Conservation (phyloP, 257 asterid genomes). For the Eustoma russellianum region DNA sequence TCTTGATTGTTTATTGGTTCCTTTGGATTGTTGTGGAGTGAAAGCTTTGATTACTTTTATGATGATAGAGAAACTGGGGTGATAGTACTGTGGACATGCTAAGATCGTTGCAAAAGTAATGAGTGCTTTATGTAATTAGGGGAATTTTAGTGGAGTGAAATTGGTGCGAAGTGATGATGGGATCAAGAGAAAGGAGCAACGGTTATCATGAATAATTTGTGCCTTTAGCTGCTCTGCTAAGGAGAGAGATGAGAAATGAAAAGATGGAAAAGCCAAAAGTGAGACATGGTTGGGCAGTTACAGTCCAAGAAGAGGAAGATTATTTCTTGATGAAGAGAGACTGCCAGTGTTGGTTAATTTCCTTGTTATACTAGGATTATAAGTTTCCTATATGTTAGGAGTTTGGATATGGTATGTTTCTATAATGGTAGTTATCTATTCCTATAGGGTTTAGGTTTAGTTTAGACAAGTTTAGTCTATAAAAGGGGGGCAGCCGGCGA, state of each 20-base stretch:
- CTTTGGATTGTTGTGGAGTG: constrained; percentile 6
- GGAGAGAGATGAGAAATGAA: constrained; percentile 61
- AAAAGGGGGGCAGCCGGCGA: no score
- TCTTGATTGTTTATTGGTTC: no score
- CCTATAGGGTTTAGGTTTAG: no score
- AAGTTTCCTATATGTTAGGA: no score
- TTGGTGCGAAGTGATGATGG: no score
- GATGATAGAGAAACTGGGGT: constrained; percentile 7
- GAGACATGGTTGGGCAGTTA: constrained; percentile 59
- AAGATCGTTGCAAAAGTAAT: constrained; percentile 1
- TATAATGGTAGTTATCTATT: no score
- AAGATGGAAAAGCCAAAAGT: constrained; percentile 69
- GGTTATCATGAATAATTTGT: constrained; percentile 37
- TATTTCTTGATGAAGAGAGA: constrained; percentile 58
- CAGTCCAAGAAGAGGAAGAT: constrained; percentile 79
- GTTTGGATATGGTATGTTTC: no score
- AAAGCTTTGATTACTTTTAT: background rate
- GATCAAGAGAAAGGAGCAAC: constrained; percentile 52
- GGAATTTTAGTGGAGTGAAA: background rate
- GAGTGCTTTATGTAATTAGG: constrained; percentile 7
- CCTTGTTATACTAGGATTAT: no score
- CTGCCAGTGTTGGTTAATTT: no score
- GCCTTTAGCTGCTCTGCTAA: constrained; percentile 60
- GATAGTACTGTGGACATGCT: constrained; percentile 9
- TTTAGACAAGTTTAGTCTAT: no score